Conservation (phyloP, 1,139 yeast genomes). For the Zygosaccharomyces sapae region DNA sequence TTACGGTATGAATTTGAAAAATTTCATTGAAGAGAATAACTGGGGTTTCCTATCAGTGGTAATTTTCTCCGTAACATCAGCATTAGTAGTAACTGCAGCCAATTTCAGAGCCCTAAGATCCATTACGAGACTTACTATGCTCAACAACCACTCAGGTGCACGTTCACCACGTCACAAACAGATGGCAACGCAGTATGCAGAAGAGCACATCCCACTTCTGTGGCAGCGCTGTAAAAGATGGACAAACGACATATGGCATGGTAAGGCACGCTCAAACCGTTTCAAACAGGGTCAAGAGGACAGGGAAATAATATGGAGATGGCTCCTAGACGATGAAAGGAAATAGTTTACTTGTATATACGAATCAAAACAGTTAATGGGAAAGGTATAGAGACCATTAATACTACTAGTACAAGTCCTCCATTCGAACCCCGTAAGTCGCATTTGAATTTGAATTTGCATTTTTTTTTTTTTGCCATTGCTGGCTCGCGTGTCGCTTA, state of each 20-base stretch:
- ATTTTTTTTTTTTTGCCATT: not conserved
- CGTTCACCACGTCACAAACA: slow-evolving; percentile 22
- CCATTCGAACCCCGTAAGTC: not conserved
- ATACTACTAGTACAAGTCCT: not conserved
- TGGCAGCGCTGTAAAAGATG: slow-evolving; percentile 20
- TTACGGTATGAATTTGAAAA: slow-evolving; percentile 93
- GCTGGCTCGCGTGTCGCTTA: not conserved
- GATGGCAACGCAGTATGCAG: slow-evolving; percentile 22
- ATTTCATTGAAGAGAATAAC: slow-evolving; percentile 75
- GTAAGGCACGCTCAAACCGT: slow-evolving; percentile 15
- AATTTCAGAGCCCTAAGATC: slow-evolving; percentile 42
- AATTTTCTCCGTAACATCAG: slow-evolving; percentile 39
- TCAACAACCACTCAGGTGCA: slow-evolving; percentile 31
- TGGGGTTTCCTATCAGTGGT: slow-evolving; percentile 46
- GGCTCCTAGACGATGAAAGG: slow-evolving; percentile 61
- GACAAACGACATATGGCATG: slow-evolving; percentile 21
- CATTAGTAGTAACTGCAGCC: slow-evolving; percentile 39
- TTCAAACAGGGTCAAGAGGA: slow-evolving; percentile 39
- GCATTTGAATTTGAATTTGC: not conserved
- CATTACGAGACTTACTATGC: slow-evolving; percentile 46
- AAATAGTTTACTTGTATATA: slow-evolving; percentile 21
- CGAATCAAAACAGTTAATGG: not conserved
- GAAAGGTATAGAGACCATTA: not conserved
- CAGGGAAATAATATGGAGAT: slow-evolving; percentile 65
- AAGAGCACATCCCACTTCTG: slow-evolving; percentile 22